These are phyloP conservation scores for Dothidotthia symphoricarpi DNA, from an alignment of 2,329 filamentous ascomycete genomes.

Conservation along the genomic window DNA sequence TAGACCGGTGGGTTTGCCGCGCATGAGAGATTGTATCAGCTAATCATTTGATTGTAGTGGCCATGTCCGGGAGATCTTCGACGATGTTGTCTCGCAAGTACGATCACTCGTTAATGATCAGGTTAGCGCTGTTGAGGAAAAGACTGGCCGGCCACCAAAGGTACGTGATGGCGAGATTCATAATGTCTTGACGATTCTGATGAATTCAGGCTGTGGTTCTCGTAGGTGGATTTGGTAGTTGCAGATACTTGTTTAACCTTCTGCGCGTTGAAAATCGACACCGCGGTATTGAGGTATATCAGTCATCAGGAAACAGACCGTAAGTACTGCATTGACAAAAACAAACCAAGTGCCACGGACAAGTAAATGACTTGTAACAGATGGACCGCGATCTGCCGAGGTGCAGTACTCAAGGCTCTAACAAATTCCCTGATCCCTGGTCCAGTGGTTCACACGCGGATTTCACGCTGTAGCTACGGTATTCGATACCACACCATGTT, in stretches of 20 bases:
- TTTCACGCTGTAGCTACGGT: slow-evolving; percentile 10
- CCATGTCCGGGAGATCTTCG: slow-evolving; percentile 6
- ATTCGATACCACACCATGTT: slow-evolving; percentile 1
- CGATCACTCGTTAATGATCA: slow-evolving; percentile 8
- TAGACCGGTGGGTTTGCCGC: slow-evolving; percentile 3
- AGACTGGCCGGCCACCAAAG: slow-evolving; percentile 2
- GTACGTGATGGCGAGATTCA: neutral
- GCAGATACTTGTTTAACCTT: slow-evolving; percentile 10
- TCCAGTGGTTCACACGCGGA: slow-evolving; percentile 3
- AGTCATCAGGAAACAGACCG: slow-evolving; percentile 4
- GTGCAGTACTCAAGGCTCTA: slow-evolving; percentile 8
- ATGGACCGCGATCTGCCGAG: slow-evolving; percentile 12
- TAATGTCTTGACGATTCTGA: too few species aligned
- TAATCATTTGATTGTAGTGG: neutral
- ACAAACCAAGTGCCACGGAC: neutral
- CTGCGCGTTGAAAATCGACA: slow-evolving; percentile 3
- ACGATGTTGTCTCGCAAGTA: slow-evolving; percentile 5
- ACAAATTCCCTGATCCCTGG: slow-evolving; percentile 1
- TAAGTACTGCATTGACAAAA: neutral
- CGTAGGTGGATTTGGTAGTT: slow-evolving; percentile 13
- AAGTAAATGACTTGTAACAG: neutral
- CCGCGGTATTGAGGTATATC: slow-evolving; percentile 9
- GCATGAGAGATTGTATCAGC: too few species aligned
- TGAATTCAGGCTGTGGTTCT: slow-evolving; percentile 6
- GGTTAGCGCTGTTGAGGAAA: neutral